phyloP scores from a whole-genome alignment of 2,329 filamentous ascomycete genomes.

The Juglanconis sp. region DNA sequence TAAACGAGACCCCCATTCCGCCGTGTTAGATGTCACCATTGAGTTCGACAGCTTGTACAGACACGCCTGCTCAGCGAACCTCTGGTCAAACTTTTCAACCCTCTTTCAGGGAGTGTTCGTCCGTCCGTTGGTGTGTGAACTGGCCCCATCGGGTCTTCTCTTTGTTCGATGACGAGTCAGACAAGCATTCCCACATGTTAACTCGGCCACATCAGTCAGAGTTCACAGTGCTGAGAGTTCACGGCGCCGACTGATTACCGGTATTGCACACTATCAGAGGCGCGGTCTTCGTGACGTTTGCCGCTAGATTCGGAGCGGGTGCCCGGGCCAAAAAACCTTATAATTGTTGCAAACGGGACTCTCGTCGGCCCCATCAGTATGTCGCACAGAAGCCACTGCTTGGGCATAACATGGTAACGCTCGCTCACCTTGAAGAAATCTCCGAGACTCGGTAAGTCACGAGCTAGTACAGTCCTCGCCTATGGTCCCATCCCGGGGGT shows the following conservation, averaged over 20 bases:
- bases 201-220: background rate
- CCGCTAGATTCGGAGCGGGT: conserved; percentile 12
- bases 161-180: background rate
- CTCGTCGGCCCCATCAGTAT: background rate
- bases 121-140: background rate
- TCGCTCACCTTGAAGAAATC: background rate
- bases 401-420: background rate
- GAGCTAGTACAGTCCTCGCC: no score
- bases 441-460: background rate
- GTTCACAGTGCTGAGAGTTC: background rate
- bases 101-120: background rate
- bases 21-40: conserved; percentile 4
- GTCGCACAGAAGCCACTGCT: background rate
- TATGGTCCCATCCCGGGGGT: no score
- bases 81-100: background rate
- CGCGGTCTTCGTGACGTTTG: background rate
- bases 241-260: no score
- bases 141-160: background rate
- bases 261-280: background rate
- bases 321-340: conserved; percentile 5
- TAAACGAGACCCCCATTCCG: background rate
- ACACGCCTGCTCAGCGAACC: no score
- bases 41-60: background rate
- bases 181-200: background rate
- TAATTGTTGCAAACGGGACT: conserved; percentile 4